phyloP scores from a whole-genome alignment of 2,329 filamentous ascomycete species.

The Orbilia quercus region DNA sequence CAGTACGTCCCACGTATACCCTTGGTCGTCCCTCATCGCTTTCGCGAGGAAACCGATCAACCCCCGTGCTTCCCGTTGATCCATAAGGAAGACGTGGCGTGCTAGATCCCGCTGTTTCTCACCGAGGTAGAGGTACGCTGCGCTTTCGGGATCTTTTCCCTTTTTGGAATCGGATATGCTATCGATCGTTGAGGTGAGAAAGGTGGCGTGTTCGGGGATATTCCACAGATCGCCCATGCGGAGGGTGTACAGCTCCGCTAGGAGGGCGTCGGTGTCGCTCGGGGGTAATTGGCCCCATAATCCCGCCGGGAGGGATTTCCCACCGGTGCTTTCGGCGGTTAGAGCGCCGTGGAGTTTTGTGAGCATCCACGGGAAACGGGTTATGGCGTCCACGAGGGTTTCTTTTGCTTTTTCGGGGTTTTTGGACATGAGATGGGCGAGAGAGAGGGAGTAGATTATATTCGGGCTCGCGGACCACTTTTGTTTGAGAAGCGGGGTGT shows the following conservation, averaged over 20 bases:
- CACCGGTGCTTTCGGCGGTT: slow-evolving; percentile 68
- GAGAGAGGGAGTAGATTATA: slow-evolving; percentile 77
- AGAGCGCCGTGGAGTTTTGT: slow-evolving; percentile 82
- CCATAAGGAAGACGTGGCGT: slow-evolving; percentile 81
- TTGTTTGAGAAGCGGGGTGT: slow-evolving; percentile 67
- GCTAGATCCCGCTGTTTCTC: slow-evolving; percentile 70
- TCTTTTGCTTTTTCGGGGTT: slow-evolving; percentile 74
- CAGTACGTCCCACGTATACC: slow-evolving; percentile 83
- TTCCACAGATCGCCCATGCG: slow-evolving; percentile 88
- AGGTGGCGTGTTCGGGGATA: slow-evolving; percentile 74
- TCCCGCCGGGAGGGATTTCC: slow-evolving; percentile 72
- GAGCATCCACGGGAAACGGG: slow-evolving; percentile 84
- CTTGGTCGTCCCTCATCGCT: slow-evolving; percentile 72
- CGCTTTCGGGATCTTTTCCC: slow-evolving; percentile 65
- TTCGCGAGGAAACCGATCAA: slow-evolving; percentile 77
- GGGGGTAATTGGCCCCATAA: slow-evolving; percentile 83
- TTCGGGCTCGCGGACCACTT: slow-evolving; percentile 73
- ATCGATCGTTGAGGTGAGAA: slow-evolving; percentile 76
- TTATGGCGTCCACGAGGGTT: slow-evolving; percentile 75
- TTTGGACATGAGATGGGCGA: slow-evolving; percentile 79
- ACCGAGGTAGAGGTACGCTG: slow-evolving; percentile 64
- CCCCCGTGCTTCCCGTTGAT: slow-evolving; percentile 68
- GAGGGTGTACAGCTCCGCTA: slow-evolving; percentile 79
- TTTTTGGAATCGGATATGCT: slow-evolving; percentile 60
- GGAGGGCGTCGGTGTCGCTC: slow-evolving; percentile 73